Base-by-base conservation (phyloP, 2,329 filamentous ascomycete species). In the Talaromyces verruculosus region DNA sequence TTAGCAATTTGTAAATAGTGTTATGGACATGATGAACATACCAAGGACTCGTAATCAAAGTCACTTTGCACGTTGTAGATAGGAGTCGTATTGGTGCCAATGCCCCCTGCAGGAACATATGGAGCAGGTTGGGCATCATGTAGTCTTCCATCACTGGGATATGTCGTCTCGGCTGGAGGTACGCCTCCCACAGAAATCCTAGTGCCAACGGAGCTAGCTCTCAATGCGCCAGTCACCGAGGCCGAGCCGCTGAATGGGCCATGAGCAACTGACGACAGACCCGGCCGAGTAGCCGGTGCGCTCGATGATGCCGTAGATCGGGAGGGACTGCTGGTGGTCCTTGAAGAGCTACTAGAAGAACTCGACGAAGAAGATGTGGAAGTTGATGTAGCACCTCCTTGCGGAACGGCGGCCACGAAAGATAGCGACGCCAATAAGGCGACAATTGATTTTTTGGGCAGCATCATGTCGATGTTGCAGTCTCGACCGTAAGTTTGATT, bases 61-160 rank as follows among this genome's bases (percentile, higher is more conserved):
- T 96, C 92, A 69, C 89, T 91, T 72, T 91, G 84, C 0, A 91
- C 88, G 67, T 89, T 87, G 77, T 94, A 94, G 1, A 92, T 86
- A 1, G 91, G 91, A 51, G 84, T 83, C 0, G 87, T 86, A 67
- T 94, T 93, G 51, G 91, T 93, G 2, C 91, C 91, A 1, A 90
- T 77, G 13, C 92, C 92, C 65, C 91, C 91, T 43, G 82, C 85
- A 0, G 91, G 92, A 0, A 84, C 85, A 78, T 89, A 94, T 0
- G 91, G 91, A 0, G 88, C 87, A 1, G 91, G 90, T 76, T 91
- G 79, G 1, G 85, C 81, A n/a, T 85, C 79, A 64, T 91, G 85
- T 1, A 93, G 85, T 65, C 84, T 74, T 13, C 92, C 92, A 70
- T 93, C 84, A 7, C 87, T 85, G 10, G 89, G 89, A 74, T 95